A percentile compares a stretch with the other conserved stretches of the same genome.
These are phyloP conservation scores for Xylaria nigripes DNA, from an alignment of 495 filamentous ascomycete species.

Conservation along the genomic window DNA sequence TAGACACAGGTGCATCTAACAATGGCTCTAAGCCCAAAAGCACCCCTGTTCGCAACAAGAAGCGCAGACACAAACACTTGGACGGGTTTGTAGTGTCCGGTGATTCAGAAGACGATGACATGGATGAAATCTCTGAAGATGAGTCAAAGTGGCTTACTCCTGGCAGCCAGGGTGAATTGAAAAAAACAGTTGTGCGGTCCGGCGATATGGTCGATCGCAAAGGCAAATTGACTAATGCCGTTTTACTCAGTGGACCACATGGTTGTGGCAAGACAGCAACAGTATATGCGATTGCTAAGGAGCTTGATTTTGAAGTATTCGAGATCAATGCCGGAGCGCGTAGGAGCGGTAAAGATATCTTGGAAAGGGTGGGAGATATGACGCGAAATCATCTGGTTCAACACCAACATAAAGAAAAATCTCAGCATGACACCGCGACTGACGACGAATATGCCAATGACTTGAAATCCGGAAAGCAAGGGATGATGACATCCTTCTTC, in stretches of 20 bases:
- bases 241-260: slow-evolving; percentile 80
- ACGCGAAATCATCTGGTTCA: slow-evolving; percentile 83
- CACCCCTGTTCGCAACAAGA: slow-evolving; percentile 39
- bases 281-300: slow-evolving; percentile 89
- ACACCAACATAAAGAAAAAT: slow-evolving; percentile 28
- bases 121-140: slow-evolving; percentile 62
- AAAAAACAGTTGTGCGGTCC: slow-evolving; percentile 58
- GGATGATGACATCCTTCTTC: slow-evolving; percentile 78
- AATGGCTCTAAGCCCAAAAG: slow-evolving; percentile 36
- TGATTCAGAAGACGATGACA: slow-evolving; percentile 69
- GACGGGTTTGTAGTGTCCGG: slow-evolving; percentile 82
- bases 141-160: slow-evolving; percentile 47
- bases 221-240: slow-evolving; percentile 51
- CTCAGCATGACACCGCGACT: slow-evolving; percentile 11
- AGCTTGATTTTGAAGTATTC: slow-evolving; percentile 90
- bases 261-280: slow-evolving; percentile 93
- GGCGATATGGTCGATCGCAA: slow-evolving; percentile 38
- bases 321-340: slow-evolving; percentile 83
- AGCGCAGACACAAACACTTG: slow-evolving; percentile 65
- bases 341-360: slow-evolving; percentile 78
- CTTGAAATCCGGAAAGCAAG: slow-evolving; percentile 58
- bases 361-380: slow-evolving; percentile 94
- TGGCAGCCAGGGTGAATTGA: slow-evolving; percentile 29
- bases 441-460: slow-evolving; percentile 48
- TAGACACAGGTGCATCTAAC: slow-evolving; percentile 55